Conservation (phyloP, 805 yeast genomes). For the Spathaspora hagerdaliae region DNA sequence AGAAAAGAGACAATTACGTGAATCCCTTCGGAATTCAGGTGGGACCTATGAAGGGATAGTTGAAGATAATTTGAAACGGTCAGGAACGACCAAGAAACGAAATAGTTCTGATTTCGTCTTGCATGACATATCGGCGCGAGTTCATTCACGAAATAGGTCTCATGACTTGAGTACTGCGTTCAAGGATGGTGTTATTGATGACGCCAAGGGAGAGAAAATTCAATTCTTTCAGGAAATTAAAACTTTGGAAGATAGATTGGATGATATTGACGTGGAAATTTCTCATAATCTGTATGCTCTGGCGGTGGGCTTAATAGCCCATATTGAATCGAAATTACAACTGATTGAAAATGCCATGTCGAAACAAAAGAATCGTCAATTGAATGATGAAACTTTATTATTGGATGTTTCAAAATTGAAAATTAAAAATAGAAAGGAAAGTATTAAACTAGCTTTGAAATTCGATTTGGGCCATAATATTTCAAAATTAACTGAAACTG, state of each 20-base stretch:
- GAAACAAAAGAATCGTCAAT: not conserved
- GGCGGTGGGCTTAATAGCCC: conserved; percentile 39
- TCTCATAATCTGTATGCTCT: conserved; percentile 54
- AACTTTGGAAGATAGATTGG: conserved; percentile 56
- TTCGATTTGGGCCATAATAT: conserved; percentile 37
- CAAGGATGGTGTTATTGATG: not conserved
- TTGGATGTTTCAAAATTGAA: conserved; percentile 41
- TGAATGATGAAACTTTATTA: conserved; percentile 21
- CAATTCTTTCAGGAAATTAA: conserved; percentile 44
- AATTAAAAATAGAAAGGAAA: conserved; percentile 31
- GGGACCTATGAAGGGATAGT: conserved; percentile 32
- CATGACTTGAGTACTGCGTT: conserved; percentile 33
- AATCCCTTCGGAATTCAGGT: conserved; percentile 48
- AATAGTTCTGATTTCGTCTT: conserved; percentile 40
- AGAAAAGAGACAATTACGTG: conserved; percentile 36
- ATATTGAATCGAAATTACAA: conserved; percentile 30
- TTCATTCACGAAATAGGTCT: conserved; percentile 57
- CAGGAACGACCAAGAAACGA: conserved; percentile 19
- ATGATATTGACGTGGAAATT: conserved; percentile 64
- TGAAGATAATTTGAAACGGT: conserved; percentile 26
- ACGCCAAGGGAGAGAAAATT: conserved; percentile 17
- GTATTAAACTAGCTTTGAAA: conserved; percentile 31
- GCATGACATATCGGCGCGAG: conserved; percentile 57
- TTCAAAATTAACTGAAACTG: conserved; percentile 23
- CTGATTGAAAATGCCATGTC: conserved; percentile 23